These are phyloP conservation scores for Kluyveromyces wickerhamii DNA, from an alignment of 805 yeast genomes.

Conservation along the genomic window DNA sequence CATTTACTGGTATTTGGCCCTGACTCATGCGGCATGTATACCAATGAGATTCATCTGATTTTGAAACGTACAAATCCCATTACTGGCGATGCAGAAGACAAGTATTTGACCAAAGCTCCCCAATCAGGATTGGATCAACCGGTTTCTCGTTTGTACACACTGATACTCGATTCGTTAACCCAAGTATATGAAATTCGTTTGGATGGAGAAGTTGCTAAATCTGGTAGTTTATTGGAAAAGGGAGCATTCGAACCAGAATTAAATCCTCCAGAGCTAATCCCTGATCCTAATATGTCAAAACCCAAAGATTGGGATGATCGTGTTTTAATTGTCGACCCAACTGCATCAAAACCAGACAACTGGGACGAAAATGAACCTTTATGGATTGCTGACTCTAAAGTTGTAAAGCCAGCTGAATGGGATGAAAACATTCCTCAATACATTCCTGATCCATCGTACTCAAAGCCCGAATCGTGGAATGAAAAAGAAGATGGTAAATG, in stretches of 20 bases:
- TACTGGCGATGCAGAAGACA: conserved; percentile 55
- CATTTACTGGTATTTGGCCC: conserved; percentile 93
- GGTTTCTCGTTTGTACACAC: conserved; percentile 64
- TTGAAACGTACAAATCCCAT: conserved; percentile 49
- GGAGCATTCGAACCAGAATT: conserved; percentile 56
- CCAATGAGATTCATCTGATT: conserved; percentile 75
- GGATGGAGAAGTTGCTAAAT: conserved; percentile 64
- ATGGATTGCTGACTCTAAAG: conserved; percentile 58
- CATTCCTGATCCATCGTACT: conserved; percentile 61
- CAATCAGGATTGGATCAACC: conserved; percentile 42
- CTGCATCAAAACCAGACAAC: conserved; percentile 64
- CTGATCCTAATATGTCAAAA: conserved; percentile 47
- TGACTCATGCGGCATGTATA: conserved; percentile 68
- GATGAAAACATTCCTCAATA: conserved; percentile 50
- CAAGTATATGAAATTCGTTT: conserved; percentile 73
- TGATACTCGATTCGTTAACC: conserved; percentile 50
- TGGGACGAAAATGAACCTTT: conserved; percentile 72
- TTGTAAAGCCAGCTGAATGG: conserved; percentile 72
- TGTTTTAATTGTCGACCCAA: conserved; percentile 59
- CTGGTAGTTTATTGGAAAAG: conserved; percentile 58
- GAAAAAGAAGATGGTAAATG: conserved; percentile 87
- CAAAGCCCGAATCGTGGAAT: conserved; percentile 74
- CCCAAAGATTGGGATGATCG: conserved; percentile 83
- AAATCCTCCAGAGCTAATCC: conserved; percentile 57
- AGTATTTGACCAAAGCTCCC: conserved; percentile 62